phyloP scores from a whole-genome alignment of 2,329 filamentous ascomycete species.

The Diaporthe ampelina region DNA sequence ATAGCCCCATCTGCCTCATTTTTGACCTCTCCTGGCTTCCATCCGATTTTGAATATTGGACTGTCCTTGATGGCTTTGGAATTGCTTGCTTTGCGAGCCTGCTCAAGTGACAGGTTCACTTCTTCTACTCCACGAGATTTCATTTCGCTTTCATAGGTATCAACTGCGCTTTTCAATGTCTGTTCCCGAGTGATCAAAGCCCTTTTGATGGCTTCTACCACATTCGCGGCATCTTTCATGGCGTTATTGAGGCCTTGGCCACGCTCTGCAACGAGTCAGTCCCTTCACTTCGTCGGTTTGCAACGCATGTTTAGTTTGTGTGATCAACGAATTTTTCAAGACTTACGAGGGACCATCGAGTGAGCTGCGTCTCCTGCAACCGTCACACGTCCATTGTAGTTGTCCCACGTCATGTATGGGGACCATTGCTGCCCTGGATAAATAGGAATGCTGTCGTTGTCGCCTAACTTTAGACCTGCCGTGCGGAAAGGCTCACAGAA shows the following conservation, averaged over 20 bases:
- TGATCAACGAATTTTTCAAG: too few species aligned
- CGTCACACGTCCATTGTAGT: neutral
- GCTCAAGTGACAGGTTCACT: neutral
- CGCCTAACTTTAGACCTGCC: neutral
- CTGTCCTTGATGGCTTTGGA: slow-evolving; percentile 11
- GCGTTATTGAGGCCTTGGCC: slow-evolving; percentile 15
- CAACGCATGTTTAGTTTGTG: neutral
- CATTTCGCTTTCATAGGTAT: neutral
- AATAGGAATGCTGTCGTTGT: slow-evolving; percentile 2
- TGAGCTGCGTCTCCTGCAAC: slow-evolving; percentile 12
- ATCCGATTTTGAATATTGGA: slow-evolving; percentile 1
- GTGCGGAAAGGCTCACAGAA: slow-evolving; percentile 18
- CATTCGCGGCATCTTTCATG: slow-evolving; percentile 14
- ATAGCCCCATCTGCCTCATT: neutral
- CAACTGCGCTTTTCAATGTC: neutral
- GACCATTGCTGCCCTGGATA: slow-evolving; percentile 17
- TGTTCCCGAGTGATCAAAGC: neutral
- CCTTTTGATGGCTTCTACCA: neutral
- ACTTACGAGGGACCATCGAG: slow-evolving; percentile 21
- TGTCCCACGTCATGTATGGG: slow-evolving; percentile 9
- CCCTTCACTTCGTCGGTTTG: too few species aligned
- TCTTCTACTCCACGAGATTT: neutral
- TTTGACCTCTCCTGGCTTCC: neutral
- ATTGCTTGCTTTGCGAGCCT: slow-evolving; percentile 10
- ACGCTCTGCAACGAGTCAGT: neutral